Evolutionary conservation across 345 rosid genomes (phyloP).

Genomic region (Salix suchowensis): DNA sequence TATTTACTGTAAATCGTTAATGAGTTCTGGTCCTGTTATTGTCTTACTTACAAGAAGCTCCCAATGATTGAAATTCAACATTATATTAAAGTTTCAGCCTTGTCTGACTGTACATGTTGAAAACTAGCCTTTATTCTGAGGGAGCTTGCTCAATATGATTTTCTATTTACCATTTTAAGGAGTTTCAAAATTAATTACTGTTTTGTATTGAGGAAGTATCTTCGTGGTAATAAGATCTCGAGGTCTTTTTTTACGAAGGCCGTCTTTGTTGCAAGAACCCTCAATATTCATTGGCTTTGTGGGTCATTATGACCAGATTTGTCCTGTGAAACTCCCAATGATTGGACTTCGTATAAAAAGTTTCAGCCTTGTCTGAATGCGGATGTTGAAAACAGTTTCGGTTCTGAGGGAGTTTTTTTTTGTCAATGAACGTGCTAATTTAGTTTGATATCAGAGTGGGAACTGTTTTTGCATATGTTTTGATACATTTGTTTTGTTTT

Average conservation of each 20-base stretch:
- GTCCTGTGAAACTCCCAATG: conserved; percentile 8
- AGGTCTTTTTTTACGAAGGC: too few relatives aligned
- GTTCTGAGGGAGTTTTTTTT: conserved; percentile 14
- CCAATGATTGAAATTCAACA: neutral
- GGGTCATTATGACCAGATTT: neutral
- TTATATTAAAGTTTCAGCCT: neutral
- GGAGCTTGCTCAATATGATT: neutral
- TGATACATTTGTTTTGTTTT: neutral
- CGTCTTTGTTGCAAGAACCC: too few relatives aligned
- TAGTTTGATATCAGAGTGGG: neutral
- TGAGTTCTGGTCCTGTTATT: neutral
- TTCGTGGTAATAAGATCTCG: too few relatives aligned
- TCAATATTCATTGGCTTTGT: too few relatives aligned
- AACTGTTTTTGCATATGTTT: too few relatives aligned
- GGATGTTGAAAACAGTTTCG: neutral
- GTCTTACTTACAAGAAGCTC: neutral
- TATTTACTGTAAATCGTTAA: neutral
- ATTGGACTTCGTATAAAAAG: conserved; percentile 7
- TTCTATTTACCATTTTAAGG: too few relatives aligned
- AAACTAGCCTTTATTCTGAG: neutral
- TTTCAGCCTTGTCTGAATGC: conserved; percentile 25
- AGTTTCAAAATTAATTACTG: too few relatives aligned
- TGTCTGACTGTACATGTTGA: neutral
- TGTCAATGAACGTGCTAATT: neutral
- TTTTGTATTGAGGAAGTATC: too few relatives aligned